These are phyloP conservation scores for Dittrichia graveolens DNA, from an alignment of 129 eudicot genomes.

Conservation along the genomic window DNA sequence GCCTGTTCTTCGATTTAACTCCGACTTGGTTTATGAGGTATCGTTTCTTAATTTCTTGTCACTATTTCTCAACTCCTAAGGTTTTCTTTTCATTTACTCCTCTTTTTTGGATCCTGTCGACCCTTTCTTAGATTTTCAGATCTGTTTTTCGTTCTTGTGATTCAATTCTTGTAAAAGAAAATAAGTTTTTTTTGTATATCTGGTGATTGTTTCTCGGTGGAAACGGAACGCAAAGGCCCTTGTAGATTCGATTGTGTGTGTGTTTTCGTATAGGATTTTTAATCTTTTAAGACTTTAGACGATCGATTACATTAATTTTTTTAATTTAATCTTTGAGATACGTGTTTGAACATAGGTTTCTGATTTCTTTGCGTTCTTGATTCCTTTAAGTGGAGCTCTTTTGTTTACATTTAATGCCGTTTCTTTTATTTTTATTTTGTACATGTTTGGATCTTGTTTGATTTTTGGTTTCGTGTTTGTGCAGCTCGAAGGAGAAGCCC, in stretches of 20 bases:
- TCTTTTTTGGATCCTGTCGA: conserved; percentile 20
- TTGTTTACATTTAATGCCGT: neutral
- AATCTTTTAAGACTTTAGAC: neutral
- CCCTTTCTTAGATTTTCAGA: conserved; percentile 36
- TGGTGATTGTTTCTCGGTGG: conserved; percentile 1
- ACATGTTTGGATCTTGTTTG: conserved; percentile 29
- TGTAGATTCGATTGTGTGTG: conserved; percentile 17
- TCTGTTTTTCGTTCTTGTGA: conserved; percentile 26
- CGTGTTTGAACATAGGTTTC: neutral
- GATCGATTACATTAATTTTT: neutral
- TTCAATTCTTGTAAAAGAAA: neutral
- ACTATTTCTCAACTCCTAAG: neutral
- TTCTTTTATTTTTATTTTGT: neutral
- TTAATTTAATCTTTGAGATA: neutral
- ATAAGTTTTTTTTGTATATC: neutral
- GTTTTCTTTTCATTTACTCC: conserved; percentile 5
- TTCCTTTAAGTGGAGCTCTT: neutral
- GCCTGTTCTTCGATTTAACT: conserved; percentile 40
- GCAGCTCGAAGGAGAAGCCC: conserved; percentile 99
- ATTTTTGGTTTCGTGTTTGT: conserved; percentile 9
- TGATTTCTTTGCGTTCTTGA: neutral
- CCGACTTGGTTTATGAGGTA: conserved; percentile 81
- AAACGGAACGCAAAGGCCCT: conserved; percentile 24
- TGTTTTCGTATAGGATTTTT: neutral
- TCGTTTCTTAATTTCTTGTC: neutral